Evolutionary conservation across 371 early-diverging fungal species (phyloP).

Genomic region (Circinella minor): DNA sequence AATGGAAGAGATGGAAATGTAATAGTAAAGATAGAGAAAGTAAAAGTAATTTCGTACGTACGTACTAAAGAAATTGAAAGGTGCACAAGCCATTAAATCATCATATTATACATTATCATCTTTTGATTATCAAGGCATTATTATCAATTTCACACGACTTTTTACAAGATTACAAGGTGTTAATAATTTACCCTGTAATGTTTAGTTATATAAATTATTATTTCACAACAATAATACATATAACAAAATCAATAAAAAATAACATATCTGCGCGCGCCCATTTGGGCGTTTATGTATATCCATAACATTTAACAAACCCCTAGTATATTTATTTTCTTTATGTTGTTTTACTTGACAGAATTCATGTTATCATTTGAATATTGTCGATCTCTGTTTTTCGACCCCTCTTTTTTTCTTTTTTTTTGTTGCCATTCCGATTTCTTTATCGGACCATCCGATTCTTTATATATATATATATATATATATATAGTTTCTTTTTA

Average conservation of each 20-base stretch:
- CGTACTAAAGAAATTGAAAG: not conserved
- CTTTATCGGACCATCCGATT: too few species aligned
- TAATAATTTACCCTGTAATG: not conserved
- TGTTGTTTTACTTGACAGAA: not conserved
- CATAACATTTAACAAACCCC: not conserved
- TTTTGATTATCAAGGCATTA: not conserved
- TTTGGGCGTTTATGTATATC: not conserved
- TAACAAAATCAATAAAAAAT: too few species aligned
- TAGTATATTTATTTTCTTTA: not conserved
- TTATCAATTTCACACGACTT: not conserved
- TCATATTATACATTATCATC: not conserved
- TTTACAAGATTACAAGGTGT: not conserved
- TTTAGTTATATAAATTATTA: not conserved
- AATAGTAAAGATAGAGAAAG: not conserved
- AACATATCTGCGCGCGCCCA: not conserved
- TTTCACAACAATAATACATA: too few species aligned
- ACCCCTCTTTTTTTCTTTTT: not conserved
- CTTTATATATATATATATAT: too few species aligned
- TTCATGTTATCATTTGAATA: not conserved
- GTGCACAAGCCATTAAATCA: not conserved
- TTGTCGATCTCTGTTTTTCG: not conserved
- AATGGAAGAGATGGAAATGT: conserved; percentile 13
- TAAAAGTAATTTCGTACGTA: not conserved
- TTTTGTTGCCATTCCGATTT: too few species aligned
- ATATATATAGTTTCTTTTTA: too few species aligned